Evolutionary conservation across 2,329 filamentous ascomycete genomes (phyloP).

Genomic region (Periconia sp.): DNA sequence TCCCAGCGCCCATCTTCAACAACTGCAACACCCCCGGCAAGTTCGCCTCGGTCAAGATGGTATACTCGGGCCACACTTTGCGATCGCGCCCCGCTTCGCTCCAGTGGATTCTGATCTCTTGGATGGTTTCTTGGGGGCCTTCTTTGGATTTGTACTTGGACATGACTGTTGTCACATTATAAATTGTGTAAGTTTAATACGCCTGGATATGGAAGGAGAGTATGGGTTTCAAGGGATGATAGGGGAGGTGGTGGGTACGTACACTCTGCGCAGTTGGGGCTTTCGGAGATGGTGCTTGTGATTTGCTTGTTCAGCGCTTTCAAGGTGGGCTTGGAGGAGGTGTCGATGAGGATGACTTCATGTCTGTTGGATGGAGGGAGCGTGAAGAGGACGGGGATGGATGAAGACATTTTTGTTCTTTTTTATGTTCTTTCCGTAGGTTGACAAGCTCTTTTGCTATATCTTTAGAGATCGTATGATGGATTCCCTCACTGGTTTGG

Average conservation of each 20-base stretch:
- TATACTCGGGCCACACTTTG: constrained; percentile 39
- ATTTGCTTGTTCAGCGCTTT: constrained; percentile 38
- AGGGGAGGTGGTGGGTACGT: constrained; percentile 5
- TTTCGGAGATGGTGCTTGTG: constrained; percentile 19
- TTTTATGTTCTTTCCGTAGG: too few species aligned
- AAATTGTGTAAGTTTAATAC: too few species aligned
- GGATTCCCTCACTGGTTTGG: too few species aligned
- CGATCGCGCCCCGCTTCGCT: constrained; percentile 25
- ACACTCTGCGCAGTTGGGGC: constrained; percentile 37
- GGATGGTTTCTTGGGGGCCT: constrained; percentile 23
- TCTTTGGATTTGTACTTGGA: constrained; percentile 31
- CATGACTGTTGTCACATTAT: constrained; percentile 23
- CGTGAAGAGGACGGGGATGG: constrained; percentile 38
- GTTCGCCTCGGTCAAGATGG: constrained; percentile 36
- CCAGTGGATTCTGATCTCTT: constrained; percentile 37
- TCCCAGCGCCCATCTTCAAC: constrained; percentile 24
- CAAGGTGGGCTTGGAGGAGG: constrained; percentile 19
- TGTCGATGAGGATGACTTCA: constrained; percentile 34
- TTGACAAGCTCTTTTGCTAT: too few species aligned
- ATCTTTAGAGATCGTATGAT: too few species aligned
- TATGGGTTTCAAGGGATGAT: neutral
- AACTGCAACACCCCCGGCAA: constrained; percentile 30
- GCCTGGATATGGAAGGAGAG: too few species aligned
- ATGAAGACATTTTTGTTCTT: constrained; percentile 1
- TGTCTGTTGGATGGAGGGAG: constrained; percentile 35